A percentile compares a stretch with the other conserved stretches of the same genome.
Evolutionary conservation across 768 basidiomycete genomes (phyloP).

Genomic region (Gloeophyllum trabeum): DNA sequence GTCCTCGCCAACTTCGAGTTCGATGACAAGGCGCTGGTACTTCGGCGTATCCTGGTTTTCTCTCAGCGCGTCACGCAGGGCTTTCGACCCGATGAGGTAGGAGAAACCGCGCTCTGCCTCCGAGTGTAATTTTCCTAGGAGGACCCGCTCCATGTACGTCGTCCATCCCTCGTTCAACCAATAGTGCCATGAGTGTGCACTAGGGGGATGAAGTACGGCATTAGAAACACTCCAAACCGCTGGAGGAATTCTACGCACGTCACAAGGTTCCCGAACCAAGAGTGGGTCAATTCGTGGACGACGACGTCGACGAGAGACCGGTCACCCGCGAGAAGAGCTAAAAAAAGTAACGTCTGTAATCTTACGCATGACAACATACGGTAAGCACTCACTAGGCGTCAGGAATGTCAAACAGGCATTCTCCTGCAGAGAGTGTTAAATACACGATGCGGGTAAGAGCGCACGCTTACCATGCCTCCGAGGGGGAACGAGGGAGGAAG

Average conservation of each 20-base stretch:
- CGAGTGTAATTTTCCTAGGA: constrained; percentile 59
- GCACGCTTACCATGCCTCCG: constrained; percentile 64
- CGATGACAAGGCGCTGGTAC: constrained; percentile 73
- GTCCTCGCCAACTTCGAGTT: constrained; percentile 63
- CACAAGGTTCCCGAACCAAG: constrained; percentile 89
- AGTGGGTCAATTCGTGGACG: constrained; percentile 79
- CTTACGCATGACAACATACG: constrained; percentile 2
- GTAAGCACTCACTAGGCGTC: constrained; percentile 55
- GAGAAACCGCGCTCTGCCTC: constrained; percentile 73
- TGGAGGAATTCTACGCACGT: constrained; percentile 32
- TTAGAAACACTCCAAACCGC: neutral
- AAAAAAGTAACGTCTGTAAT: neutral
- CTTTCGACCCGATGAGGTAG: constrained; percentile 66
- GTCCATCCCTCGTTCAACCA: constrained; percentile 95
- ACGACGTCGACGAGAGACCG: constrained; percentile 80
- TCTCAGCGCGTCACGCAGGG: constrained; percentile 59
- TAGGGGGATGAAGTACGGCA: constrained; percentile 11
- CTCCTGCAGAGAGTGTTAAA: constrained; percentile 38
- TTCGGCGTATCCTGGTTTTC: constrained; percentile 47
- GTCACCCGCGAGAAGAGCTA: constrained; percentile 81
- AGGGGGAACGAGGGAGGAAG: constrained; percentile 90
- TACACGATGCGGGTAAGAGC: neutral
- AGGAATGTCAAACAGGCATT: constrained; percentile 83
- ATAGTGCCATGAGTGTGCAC: constrained; percentile 68
- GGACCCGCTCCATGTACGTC: constrained; percentile 80